Conservation (phyloP, 2,329 filamentous ascomycete species). For the Gnomoniopsis smithogilvyi region DNA sequence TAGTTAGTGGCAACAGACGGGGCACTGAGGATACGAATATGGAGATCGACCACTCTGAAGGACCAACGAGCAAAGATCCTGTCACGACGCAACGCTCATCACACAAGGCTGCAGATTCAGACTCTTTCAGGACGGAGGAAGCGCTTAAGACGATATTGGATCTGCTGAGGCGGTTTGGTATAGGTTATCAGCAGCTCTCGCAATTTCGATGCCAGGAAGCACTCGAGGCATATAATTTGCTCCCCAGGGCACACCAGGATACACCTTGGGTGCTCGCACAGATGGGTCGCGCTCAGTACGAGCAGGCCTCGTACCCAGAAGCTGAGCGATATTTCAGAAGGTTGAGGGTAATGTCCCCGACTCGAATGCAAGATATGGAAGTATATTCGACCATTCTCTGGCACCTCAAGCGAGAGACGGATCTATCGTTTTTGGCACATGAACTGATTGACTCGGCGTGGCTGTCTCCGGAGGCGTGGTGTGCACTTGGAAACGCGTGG, state of each 20-base stretch:
- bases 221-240: conserved; percentile 65
- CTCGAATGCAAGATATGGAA: conserved; percentile 91
- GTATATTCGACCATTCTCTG: conserved; percentile 98
- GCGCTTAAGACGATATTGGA: conserved; percentile 75
- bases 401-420: conserved; percentile 90
- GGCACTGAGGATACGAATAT: conserved; percentile 62
- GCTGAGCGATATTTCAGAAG: conserved; percentile 83
- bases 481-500: conserved; percentile 90
- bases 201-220: conserved; percentile 79
- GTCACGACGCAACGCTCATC: conserved; percentile 33
- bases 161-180: conserved; percentile 76
- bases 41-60: conserved; percentile 68
- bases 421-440: conserved; percentile 88
- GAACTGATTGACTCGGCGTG: conserved; percentile 84
- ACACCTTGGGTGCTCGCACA: conserved; percentile 92
- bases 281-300: conserved; percentile 86
- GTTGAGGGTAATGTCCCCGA: conserved; percentile 75
- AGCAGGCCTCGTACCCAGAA: conserved; percentile 80
- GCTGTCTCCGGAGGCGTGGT: conserved; percentile 93
- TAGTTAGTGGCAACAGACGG: conserved; percentile 89
- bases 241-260: conserved; percentile 75
- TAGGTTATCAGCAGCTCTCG: conserved; percentile 73
- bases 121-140: conserved; percentile 67
- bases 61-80: conserved; percentile 41
- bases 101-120: conserved; percentile 42